Evolutionary conservation across 768 basidiomycete genomes (phyloP).

Genomic region (Pleurotus ostreatus): DNA sequence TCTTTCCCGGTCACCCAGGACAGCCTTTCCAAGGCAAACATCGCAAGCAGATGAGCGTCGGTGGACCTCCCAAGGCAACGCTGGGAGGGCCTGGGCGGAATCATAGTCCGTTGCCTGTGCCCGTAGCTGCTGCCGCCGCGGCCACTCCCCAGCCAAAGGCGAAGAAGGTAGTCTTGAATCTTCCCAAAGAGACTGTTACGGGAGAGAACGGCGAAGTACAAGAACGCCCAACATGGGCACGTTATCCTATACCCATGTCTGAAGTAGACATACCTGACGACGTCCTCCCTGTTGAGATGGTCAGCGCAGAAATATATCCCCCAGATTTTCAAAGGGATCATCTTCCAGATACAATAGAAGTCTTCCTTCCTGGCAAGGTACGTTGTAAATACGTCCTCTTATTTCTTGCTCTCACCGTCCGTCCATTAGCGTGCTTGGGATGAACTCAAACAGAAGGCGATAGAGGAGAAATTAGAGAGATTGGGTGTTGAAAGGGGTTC

Average conservation of each 20-base stretch:
- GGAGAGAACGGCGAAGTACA: constrained; percentile 36
- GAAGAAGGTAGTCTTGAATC: constrained; percentile 67
- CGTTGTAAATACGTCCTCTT: constrained; percentile 15
- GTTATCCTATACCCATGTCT: constrained; percentile 44
- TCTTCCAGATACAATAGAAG: constrained; percentile 69
- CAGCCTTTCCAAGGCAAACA: constrained; percentile 58
- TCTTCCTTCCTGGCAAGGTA: constrained; percentile 82
- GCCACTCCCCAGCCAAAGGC: constrained; percentile 37
- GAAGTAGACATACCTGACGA: constrained; percentile 18
- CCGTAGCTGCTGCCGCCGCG: constrained; percentile 21
- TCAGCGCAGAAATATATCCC: constrained; percentile 55
- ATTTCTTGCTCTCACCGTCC: constrained; percentile 8
- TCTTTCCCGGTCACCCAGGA: constrained; percentile 24
- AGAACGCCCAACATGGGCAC: constrained; percentile 54
- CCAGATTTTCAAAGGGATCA: constrained; percentile 55
- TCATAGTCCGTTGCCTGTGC: constrained; percentile 57
- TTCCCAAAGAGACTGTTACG: constrained; percentile 64
- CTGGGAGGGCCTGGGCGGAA: constrained; percentile 79
- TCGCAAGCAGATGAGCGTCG: constrained; percentile 69
- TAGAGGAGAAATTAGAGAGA: constrained; percentile 79
- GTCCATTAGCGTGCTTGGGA: constrained; percentile 66
- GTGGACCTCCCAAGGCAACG: constrained; percentile 85
- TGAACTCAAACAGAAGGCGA: constrained; percentile 58
- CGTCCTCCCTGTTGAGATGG: constrained; percentile 24
- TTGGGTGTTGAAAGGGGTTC: constrained; percentile 73